Evolutionary conservation across 306 rosid species (phyloP), one percentile per base, ranked within the genome.

Genomic region (Acacia crassicarpa): DNA sequence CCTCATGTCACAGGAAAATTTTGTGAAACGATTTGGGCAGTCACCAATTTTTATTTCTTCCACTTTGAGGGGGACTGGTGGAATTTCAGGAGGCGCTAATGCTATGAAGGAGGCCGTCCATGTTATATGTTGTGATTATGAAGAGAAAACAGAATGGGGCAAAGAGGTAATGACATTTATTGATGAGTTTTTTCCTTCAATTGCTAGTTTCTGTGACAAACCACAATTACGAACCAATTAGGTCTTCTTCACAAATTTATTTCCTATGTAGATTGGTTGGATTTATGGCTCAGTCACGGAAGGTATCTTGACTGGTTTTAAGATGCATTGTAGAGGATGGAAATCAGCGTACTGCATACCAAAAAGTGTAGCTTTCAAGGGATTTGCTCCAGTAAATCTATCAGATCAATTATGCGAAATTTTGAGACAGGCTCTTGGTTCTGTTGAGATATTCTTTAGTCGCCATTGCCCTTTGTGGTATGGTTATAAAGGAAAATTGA

Each of bases 291-390:
- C 99, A 54, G 90, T 90, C 59, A 93, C 99, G 14, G 97, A 95
- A 84, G 96, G 94, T 82, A 90, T 93, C 53, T 86, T 96, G 85
- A 96, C 98, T 1, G 99, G 99, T 69, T 96, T 96, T 84, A 95
- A 91, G 89, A 93, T 95, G 98, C 98, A 95, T 81, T 95, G 98
- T 10, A 92, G 94, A 89, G 99, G 99, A 82, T 96, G 99, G 97
- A 96, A 91, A 84, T 93, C 99, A 38, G 91, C 91, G 74, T 96
- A 92, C 86, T 96, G 99, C 90, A 92, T 90, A 89, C 98, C 99
- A 38, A 85, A 90, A 62, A 88, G 96, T 82, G 88, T 91, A 25
- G 97, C 98, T 79, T 96, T 96, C 87, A 96, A 91, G 87, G 97
- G 99, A 80, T 93, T 97, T 49, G 97, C 98, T 67, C 97, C 99